Evolutionary conservation across 192 early-diverging fungal genomes (phyloP), one percentile per base, ranked within the genome.

Genomic region (Paraglomus brasilianum): DNA sequence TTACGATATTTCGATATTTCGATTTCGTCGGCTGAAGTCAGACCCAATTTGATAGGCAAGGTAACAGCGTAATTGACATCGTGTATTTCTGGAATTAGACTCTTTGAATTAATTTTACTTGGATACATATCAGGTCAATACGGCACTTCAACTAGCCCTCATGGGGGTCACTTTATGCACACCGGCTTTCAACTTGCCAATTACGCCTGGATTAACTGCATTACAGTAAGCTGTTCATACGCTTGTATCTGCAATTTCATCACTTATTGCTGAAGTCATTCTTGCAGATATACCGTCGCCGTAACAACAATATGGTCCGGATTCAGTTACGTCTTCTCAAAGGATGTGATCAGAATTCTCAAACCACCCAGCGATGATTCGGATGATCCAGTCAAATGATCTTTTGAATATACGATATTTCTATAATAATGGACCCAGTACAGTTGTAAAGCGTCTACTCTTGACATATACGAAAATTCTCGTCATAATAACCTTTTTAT

Each of bases 11-110:
- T 90, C 83, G 94, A 96, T 74, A 82, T 96, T 19, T 88, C 92
- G 1, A 88, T 97, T 30, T 89, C 92, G 5, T 93, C 92, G 6
- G 93, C 92, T 1, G 95, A 98, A 80, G 93, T 98, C 7, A 79
- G 82, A 11, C 94, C 96, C 14, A 95, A 93, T 4, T 70, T 77
- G 30, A 91, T 96, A 43, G 93, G 92, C 79, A 98, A 96, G 69
- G 80, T 84, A 50, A 61, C 14, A 10, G 30, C 30, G 30, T 30
- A 30, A 30, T 30, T 30, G 30, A 2, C 30, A 30, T 30, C 1
- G 8, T 53, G 15, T 24, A 45, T 1, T 14, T 30, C 50, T 43
- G 17, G 22, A 77, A 14, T 24, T 75, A 1, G 21, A 5, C 19
- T n/a, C 62, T 56, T 78, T 9, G 19, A 45, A 8, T 72, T 72